A percentile compares a stretch with the other conserved stretches of the same genome.
phyloP scores from a whole-genome alignment of 768 basidiomycete species.

The Hericium coralloides region DNA sequence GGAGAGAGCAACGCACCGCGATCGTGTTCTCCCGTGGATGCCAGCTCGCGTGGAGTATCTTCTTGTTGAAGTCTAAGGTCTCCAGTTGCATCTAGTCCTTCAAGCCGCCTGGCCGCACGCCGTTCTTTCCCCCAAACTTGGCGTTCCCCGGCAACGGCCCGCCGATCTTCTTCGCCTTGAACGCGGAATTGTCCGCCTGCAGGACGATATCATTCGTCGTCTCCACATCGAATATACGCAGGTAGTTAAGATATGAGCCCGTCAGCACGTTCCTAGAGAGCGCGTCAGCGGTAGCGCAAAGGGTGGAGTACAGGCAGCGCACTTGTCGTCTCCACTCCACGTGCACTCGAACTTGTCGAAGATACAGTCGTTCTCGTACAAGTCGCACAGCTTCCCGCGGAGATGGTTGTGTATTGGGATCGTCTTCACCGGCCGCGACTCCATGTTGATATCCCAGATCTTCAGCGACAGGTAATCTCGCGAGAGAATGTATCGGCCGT shows the following conservation, averaged over 20 bases:
- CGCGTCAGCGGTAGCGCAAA: not conserved
- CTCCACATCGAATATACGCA: constrained; percentile 96
- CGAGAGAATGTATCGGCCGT: constrained; percentile 93
- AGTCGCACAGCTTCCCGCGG: constrained; percentile 92
- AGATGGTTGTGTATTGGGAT: constrained; percentile 98
- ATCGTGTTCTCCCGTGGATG: constrained; percentile 98
- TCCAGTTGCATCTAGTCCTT: constrained; percentile 85
- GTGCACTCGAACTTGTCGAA: constrained; percentile 99
- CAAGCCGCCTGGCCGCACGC: constrained; percentile 54
- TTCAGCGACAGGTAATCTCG: constrained; percentile 96
- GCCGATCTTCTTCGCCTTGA: constrained; percentile 99
- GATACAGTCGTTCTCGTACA: constrained; percentile 99
- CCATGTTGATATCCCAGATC: constrained; percentile 99
- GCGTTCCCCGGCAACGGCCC: constrained; percentile 71
- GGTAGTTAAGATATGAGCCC: constrained; percentile 99
- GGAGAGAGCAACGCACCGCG: constrained; percentile 51
- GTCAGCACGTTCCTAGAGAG: constrained; percentile 79
- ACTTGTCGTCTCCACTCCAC: constrained; percentile 95
- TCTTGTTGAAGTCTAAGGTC: constrained; percentile 91
- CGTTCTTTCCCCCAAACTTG: constrained; percentile 54
- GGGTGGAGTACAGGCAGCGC: constrained; percentile 34
- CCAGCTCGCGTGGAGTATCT: constrained; percentile 94
- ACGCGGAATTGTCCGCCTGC: constrained; percentile 98
- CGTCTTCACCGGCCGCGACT: constrained; percentile 89
- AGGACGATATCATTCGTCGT: constrained; percentile 82